phyloP scores from a whole-genome alignment of 306 rosid genomes.

The Cucurbita argyrosperma region DNA sequence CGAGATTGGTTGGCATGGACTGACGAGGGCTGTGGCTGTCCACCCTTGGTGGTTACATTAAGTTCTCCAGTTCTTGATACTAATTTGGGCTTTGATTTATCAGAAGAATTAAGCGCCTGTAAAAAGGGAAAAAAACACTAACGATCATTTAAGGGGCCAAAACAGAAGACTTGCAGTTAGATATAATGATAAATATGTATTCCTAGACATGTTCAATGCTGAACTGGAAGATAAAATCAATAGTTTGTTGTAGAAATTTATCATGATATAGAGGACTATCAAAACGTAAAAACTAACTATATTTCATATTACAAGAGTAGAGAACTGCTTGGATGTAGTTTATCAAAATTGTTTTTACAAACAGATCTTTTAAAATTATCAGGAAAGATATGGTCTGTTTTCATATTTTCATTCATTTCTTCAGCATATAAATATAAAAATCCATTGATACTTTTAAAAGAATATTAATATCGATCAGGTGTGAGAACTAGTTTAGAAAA shows the following conservation, averaged over 20 bases:
- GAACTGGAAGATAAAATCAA: background rate
- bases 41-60: slow-evolving; percentile 43
- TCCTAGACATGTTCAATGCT: background rate
- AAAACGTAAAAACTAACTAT: background rate
- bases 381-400: background rate
- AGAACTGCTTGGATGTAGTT: background rate
- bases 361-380: background rate
- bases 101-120: slow-evolving; percentile 64
- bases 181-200: background rate
- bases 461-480: background rate
- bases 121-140: background rate
- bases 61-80: slow-evolving; percentile 41
- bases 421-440: background rate
- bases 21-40: slow-evolving; percentile 40
- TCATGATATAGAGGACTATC: background rate
- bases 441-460: background rate
- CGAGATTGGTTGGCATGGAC: slow-evolving; percentile 53
- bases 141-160: background rate
- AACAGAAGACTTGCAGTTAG: background rate
- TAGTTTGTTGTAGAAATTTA: background rate
- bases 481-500: background rate
- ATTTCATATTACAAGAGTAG: background rate
- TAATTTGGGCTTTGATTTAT: slow-evolving; percentile 72
- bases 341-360: background rate
- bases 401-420: background rate